A percentile compares a stretch with the other conserved stretches of the same genome.
Evolutionary conservation across 495 filamentous ascomycete species (phyloP).

Genomic region (Lasiosphaeria ovina): DNA sequence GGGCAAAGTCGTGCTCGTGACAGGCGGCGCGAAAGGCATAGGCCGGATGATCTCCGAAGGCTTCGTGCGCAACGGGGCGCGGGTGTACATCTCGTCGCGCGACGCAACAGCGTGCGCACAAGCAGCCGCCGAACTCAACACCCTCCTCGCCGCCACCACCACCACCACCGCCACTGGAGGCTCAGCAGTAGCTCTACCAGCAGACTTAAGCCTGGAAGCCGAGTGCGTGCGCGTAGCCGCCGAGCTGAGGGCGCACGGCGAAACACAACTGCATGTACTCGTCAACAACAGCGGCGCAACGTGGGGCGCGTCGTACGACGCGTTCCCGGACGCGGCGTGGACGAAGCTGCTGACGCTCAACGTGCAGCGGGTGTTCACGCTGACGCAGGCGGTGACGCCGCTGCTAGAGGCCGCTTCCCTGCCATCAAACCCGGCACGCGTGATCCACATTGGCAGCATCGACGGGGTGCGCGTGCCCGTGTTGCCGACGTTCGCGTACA

Average conservation of each 20-base stretch:
- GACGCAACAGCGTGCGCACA: slow-evolving; percentile 36
- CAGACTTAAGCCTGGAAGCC: slow-evolving; percentile 35
- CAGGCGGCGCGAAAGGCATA: slow-evolving; percentile 56
- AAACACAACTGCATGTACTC: slow-evolving; percentile 67
- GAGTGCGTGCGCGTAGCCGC: slow-evolving; percentile 63
- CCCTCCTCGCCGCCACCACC: slow-evolving; percentile 5
- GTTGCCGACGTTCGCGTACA: slow-evolving; percentile 74
- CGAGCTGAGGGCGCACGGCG: slow-evolving; percentile 59
- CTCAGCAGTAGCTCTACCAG: slow-evolving; percentile 35
- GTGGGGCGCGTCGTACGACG: slow-evolving; percentile 69
- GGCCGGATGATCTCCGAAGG: slow-evolving; percentile 81
- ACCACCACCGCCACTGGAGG: neutral
- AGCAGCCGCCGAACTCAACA: slow-evolving; percentile 29
- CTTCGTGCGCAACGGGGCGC: slow-evolving; percentile 74
- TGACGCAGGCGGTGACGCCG: slow-evolving; percentile 71
- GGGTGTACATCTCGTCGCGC: slow-evolving; percentile 83
- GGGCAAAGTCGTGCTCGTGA: slow-evolving; percentile 43
- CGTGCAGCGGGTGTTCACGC: slow-evolving; percentile 74
- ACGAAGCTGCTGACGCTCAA: slow-evolving; percentile 75
- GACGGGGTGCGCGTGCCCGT: slow-evolving; percentile 70
- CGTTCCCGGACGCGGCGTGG: slow-evolving; percentile 72
- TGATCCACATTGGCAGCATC: slow-evolving; percentile 76
- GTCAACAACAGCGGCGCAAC: slow-evolving; percentile 82
- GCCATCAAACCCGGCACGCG: slow-evolving; percentile 50
- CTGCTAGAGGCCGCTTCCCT: slow-evolving; percentile 61